Conservation (phyloP, 768 basidiomycete genomes). For the Podaxis sp. region DNA sequence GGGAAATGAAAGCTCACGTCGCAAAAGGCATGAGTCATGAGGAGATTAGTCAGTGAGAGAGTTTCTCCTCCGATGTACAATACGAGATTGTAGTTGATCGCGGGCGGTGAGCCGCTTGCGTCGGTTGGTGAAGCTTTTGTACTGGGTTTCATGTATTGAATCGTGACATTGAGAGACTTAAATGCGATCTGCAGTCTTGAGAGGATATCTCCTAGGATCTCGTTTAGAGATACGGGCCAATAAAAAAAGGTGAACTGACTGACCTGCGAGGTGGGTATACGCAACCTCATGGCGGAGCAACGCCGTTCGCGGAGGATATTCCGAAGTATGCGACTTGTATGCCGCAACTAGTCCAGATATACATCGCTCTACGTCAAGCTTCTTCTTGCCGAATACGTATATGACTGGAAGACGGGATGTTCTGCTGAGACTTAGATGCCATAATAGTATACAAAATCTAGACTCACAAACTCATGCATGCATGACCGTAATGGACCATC, state of each 20-base stretch:
- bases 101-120: background rate
- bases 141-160: conserved; percentile 34
- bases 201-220: conserved; percentile 29
- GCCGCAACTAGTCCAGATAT: conserved; percentile 34
- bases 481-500: conserved; percentile 94
- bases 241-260: conserved; percentile 27
- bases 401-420: conserved; percentile 85
- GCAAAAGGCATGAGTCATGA: conserved; percentile 73
- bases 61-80: conserved; percentile 75
- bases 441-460: background rate
- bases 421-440: conserved; percentile 33
- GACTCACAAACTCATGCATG: conserved; percentile 88
- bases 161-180: conserved; percentile 18
- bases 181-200: conserved; percentile 22
- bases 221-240: background rate
- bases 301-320: conserved; percentile 21
- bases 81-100: conserved; percentile 21
- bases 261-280: conserved; percentile 67
- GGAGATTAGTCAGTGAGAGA: conserved; percentile 75
- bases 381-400: conserved; percentile 83
- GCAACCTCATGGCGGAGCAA: conserved; percentile 74
- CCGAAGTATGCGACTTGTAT: conserved; percentile 19
- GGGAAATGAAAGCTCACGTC: conserved; percentile 37
- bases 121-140: conserved; percentile 15
- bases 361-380: conserved; percentile 53